A percentile compares a stretch with the other conserved stretches of the same genome.
Conservation (phyloP, 768 basidiomycete genomes). For the Suillus plorans region DNA sequence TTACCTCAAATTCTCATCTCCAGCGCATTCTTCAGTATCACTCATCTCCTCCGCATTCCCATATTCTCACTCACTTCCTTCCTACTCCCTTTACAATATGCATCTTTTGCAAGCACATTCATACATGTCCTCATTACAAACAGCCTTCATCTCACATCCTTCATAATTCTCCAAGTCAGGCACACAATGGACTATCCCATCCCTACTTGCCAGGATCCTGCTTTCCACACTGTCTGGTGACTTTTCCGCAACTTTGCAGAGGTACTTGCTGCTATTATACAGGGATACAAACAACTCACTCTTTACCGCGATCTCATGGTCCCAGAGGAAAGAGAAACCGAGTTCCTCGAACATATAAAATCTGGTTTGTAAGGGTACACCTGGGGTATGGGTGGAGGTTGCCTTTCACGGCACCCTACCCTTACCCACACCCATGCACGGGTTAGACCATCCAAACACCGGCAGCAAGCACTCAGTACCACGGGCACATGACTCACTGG, state of each 20-base stretch:
- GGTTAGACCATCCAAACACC: too few relatives aligned
- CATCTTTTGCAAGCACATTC: conserved; percentile 38
- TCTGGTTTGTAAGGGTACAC: too few relatives aligned
- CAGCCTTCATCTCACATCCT: conserved; percentile 51
- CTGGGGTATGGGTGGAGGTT: too few relatives aligned
- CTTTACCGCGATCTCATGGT: conserved; percentile 73
- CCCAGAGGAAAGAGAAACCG: conserved; percentile 37
- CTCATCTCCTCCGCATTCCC: conserved; percentile 33
- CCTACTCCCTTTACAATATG: conserved; percentile 25
- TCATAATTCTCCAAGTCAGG: conserved; percentile 53
- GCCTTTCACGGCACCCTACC: too few relatives aligned
- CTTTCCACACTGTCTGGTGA: conserved; percentile 76
- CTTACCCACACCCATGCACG: too few relatives aligned
- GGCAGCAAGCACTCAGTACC: too few relatives aligned
- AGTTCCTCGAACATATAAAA: conserved; percentile 35
- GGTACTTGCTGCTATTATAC: conserved; percentile 59
- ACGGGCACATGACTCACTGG: too few relatives aligned
- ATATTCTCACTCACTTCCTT: conserved; percentile 34
- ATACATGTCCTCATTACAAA: conserved; percentile 53
- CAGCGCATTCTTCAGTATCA: conserved; percentile 48
- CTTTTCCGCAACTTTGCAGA: conserved; percentile 70
- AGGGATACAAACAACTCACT: conserved; percentile 68
- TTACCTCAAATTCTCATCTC: conserved; percentile 65
- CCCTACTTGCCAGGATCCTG: conserved; percentile 54
- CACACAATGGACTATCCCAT: conserved; percentile 39